phyloP scores from a whole-genome alignment of 2,329 filamentous ascomycete species.

The Penicillium freii region DNA sequence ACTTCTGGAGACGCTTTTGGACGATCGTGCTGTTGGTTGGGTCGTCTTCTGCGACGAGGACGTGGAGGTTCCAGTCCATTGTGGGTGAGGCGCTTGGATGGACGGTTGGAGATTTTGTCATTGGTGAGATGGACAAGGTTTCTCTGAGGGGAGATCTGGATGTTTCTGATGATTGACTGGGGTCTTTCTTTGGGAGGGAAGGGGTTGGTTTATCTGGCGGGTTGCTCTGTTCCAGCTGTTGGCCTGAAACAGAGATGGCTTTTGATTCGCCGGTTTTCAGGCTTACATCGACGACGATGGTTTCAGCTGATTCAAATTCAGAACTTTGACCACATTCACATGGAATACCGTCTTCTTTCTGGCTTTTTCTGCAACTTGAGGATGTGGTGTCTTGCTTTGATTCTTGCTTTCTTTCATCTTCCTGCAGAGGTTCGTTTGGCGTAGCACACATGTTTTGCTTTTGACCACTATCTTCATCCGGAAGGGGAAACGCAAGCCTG shows the following conservation, averaged over 20 bases:
- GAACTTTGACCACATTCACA: slow-evolving; percentile 14
- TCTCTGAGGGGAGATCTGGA: neutral
- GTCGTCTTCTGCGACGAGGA: slow-evolving; percentile 84
- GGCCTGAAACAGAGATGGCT: slow-evolving; percentile 10
- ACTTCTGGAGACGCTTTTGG: slow-evolving; percentile 73
- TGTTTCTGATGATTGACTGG: neutral
- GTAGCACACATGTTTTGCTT: neutral
- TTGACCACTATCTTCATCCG: slow-evolving; percentile 35
- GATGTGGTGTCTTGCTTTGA: neutral
- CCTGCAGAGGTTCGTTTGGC: neutral
- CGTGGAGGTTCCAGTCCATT: slow-evolving; percentile 30
- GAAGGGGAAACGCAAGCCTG: slow-evolving; percentile 70
- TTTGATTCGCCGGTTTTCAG: slow-evolving; percentile 14
- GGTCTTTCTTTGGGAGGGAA: neutral
- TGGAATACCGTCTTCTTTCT: neutral
- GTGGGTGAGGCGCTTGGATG: neutral
- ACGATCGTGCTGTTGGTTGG: slow-evolving; percentile 82
- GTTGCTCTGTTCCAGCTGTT: slow-evolving; percentile 1
- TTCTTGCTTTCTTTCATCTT: neutral
- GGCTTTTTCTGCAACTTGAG: neutral
- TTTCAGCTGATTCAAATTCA: neutral
- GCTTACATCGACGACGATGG: slow-evolving; percentile 11
- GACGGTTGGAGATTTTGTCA: neutral
- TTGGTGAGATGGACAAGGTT: neutral
- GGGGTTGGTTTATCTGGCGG: neutral